Evolutionary conservation across 1,284 basidiomycete genomes (phyloP), one percentile per base, ranked within the genome.

Genomic region (Leucoagaricus sp.): DNA sequence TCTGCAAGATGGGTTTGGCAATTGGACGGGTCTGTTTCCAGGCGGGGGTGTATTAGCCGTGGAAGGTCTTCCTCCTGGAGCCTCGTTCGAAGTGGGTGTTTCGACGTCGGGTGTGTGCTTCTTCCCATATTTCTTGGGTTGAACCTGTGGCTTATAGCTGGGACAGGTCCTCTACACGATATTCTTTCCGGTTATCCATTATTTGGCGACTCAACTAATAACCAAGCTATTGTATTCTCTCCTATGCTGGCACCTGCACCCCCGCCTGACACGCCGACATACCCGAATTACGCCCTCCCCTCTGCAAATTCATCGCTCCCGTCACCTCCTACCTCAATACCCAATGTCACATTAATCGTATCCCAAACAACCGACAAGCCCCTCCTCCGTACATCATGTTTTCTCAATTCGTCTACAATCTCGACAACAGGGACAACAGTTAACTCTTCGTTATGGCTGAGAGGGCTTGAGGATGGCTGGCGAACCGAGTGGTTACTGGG

Each of bases 221-320:
- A 85, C 54, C 83, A 88, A 65, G 88, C 83, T 0, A 72, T 95
- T n/a, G 65, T 94, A 12, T 92, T 91, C 69, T 94, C 92, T 0
- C 83, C 85, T 0, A 69, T 84, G 0, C 83, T 88, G 49, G 70
- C 47, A 1, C 12, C 33, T 1, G 40, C 38, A n/a, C 62, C 65
- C 10, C 63, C 53, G 28, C 41, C 67, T 1, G 52, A 61, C 1
- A 67, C 75, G 49, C 89, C 89, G 0, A 72, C 72, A 10, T 95
- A 84, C 65, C 93, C 93, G 7, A 93, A 94, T 65, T 95, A 93
- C 69, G 89, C 88, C 0, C 80, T 95, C 0, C 85, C 88, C 1
- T 62, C 74, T 0, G 83, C 86, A 0, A 83, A 86, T 62, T 0
- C 66, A 68, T 1, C 75, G 79, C 1, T 64, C 78, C 0, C 65